Conservation (phyloP, 116 monocot species). For the Posidonia oceanica region DNA sequence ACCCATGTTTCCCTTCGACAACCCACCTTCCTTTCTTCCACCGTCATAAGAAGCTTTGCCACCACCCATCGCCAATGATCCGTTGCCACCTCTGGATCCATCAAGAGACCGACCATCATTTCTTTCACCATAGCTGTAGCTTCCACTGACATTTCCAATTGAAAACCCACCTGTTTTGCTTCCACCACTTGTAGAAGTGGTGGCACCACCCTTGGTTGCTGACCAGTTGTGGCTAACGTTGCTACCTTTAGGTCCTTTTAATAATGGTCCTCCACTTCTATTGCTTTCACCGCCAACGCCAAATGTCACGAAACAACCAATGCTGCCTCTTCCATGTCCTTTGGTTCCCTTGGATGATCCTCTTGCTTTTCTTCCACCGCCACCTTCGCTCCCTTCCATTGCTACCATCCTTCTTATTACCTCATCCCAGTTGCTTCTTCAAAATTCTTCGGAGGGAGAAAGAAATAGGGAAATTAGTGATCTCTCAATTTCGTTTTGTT, state of each 20-base stretch:
- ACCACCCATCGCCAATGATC: background rate
- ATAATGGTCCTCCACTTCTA: background rate
- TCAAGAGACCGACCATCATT: too few relatives aligned
- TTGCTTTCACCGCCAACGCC: background rate
- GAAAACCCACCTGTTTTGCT: background rate
- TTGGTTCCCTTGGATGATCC: constrained; percentile 1
- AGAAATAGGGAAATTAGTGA: too few relatives aligned
- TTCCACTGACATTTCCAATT: background rate
- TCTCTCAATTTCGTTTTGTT: too few relatives aligned
- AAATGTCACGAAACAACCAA: background rate
- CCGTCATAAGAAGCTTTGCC: too few relatives aligned
- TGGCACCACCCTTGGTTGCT: background rate
- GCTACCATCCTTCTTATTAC: too few relatives aligned
- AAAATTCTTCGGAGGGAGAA: too few relatives aligned
- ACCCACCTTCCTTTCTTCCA: background rate
- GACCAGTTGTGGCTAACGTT: background rate
- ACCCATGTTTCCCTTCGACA: background rate
- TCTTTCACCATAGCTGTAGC: too few relatives aligned
- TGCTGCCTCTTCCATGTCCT: background rate
- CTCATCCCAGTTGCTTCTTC: too few relatives aligned
- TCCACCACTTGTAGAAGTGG: too few relatives aligned
- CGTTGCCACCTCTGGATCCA: background rate
- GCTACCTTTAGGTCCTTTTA: background rate
- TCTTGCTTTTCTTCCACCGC: background rate
- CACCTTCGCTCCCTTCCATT: background rate